These are phyloP conservation scores for Termitomyces sp. DNA, from an alignment of 768 basidiomycete genomes.

Conservation along the genomic window DNA sequence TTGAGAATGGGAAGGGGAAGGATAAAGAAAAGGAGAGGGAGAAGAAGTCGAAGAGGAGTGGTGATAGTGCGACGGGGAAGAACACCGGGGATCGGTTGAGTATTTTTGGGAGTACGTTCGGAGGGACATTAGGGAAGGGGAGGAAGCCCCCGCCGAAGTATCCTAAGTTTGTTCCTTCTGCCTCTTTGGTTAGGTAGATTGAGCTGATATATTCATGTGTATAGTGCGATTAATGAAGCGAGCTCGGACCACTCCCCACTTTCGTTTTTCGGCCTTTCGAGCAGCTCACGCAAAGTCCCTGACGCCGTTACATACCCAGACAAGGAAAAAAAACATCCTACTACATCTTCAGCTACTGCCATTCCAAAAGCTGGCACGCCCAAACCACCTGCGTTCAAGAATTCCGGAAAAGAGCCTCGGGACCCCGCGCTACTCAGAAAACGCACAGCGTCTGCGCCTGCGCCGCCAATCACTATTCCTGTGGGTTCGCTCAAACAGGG, in stretches of 20 bases:
- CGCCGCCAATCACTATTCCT: slow-evolving; percentile 13
- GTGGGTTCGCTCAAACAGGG: slow-evolving; percentile 50
- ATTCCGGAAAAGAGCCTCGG: slow-evolving; percentile 25
- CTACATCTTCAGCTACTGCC: slow-evolving; percentile 12
- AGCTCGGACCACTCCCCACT: slow-evolving; percentile 31
- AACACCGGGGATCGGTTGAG: slow-evolving; percentile 62
- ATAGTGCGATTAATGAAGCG: slow-evolving; percentile 30
- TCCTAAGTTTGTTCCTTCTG: slow-evolving; percentile 45
- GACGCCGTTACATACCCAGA: slow-evolving; percentile 26
- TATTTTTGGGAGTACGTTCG: slow-evolving; percentile 73
- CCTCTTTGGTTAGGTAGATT: background rate
- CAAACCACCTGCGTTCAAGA: slow-evolving; percentile 6
- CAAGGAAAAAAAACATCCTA: slow-evolving; percentile 19
- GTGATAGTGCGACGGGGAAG: slow-evolving; percentile 42
- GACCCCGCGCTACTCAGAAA: slow-evolving; percentile 51
- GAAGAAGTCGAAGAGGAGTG: slow-evolving; percentile 30
- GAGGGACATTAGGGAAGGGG: slow-evolving; percentile 56
- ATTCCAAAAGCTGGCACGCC: slow-evolving; percentile 23
- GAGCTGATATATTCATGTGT: background rate
- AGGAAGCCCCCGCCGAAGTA: slow-evolving; percentile 83
- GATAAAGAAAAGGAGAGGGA: slow-evolving; percentile 20
- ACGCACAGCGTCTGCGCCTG: slow-evolving; percentile 41
- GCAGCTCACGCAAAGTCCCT: slow-evolving; percentile 38
- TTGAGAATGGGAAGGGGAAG: slow-evolving; percentile 7
- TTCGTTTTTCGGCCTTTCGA: slow-evolving; percentile 47